Conservation (phyloP, 75 land plant species). For the Pinus taeda region DNA sequence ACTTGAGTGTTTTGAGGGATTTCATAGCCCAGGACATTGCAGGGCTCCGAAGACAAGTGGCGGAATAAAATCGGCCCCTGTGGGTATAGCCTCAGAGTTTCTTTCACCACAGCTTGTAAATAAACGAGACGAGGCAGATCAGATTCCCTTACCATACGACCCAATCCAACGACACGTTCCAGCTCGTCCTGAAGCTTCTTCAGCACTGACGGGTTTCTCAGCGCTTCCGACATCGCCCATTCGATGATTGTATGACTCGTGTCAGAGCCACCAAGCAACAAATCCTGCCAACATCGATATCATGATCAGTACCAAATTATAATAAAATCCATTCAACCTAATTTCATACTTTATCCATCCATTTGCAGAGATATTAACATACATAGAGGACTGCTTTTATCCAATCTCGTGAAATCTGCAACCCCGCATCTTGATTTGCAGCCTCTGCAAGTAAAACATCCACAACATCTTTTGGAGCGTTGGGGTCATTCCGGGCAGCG, state of each 20-base stretch:
- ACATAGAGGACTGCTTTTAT: background rate
- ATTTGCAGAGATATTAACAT: too few species aligned
- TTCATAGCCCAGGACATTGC: conserved; percentile 3
- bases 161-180: too few species aligned
- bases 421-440: background rate
- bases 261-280: too few species aligned
- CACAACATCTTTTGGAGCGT: background rate
- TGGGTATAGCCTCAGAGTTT: conserved; percentile 7
- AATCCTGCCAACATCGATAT: too few species aligned
- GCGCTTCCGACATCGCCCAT: too few species aligned
- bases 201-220: too few species aligned
- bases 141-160: background rate
- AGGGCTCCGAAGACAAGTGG: background rate
- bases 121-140: background rate
- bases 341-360: too few species aligned
- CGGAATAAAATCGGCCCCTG: conserved; percentile 13
- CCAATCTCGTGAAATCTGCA: background rate
- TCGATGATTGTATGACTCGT: too few species aligned
- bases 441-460: conserved; percentile 10
- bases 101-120: conserved; percentile 13
- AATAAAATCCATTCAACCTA: too few species aligned
- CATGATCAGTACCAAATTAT: too few species aligned
- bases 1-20: conserved; percentile 8
- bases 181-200: too few species aligned
- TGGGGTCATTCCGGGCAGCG: too few species aligned